A percentile compares a stretch with the other conserved stretches of the same genome.
Conservation (phyloP, 106 monocot genomes). For the Apostasia shenzhenica region DNA sequence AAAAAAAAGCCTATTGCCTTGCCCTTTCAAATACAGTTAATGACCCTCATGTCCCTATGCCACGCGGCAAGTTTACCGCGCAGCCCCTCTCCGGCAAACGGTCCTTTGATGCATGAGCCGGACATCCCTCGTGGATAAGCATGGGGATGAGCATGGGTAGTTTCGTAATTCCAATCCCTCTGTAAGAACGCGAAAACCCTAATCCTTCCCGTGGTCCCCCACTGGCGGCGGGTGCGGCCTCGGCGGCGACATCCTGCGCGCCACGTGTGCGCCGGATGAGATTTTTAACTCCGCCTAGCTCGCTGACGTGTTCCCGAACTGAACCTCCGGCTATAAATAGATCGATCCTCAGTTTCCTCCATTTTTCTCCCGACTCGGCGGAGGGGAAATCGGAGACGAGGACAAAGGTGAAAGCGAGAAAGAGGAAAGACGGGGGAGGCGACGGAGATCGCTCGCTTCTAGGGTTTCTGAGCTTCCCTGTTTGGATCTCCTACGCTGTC, state of each 20-base stretch:
- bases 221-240: background rate
- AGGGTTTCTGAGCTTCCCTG: background rate
- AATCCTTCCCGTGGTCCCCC: background rate
- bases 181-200: background rate
- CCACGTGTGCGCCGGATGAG: conserved; percentile 6
- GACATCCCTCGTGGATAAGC: background rate
- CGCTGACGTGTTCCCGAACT: conserved; percentile 11
- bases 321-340: conserved; percentile 2
- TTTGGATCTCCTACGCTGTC: background rate
- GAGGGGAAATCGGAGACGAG: background rate
- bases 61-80: too few species aligned
- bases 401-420: background rate
- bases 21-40: too few species aligned
- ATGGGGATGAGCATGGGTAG: conserved; percentile 4
- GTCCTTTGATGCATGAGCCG: too few species aligned
- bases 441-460: background rate
- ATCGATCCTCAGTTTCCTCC: background rate
- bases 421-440: background rate
- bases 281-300: background rate
- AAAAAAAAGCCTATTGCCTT: too few species aligned
- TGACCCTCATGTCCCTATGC: too few species aligned
- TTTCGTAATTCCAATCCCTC: background rate
- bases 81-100: too few species aligned
- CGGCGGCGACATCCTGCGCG: background rate
- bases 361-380: background rate